Evolutionary conservation across 441 rosid genomes (phyloP), one percentile per base, ranked within the genome.

Genomic region (Pelargonium cotyledonis): DNA sequence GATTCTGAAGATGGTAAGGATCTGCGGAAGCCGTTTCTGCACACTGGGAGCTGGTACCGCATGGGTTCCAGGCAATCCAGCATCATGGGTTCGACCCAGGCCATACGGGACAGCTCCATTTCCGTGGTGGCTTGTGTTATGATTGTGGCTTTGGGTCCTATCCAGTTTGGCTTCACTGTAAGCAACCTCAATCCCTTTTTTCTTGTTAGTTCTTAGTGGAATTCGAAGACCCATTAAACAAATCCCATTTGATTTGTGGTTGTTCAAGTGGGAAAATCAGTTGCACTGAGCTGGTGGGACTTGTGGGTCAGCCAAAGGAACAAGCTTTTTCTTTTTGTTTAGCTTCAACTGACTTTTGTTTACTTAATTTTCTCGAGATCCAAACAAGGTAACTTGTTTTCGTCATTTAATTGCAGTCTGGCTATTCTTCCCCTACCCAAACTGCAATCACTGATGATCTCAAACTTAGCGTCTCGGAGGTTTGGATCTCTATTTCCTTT

Each of bases 101-200:
- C 79, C 69, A 80, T 85, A 7, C 80, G 83, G 0, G 95, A 90
- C 58, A 72, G 84, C 72, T 92, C 98, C 51, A 72, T 89, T 26
- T 89, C 95, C 26, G 95, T 90, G 44, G 64, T 92, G 31, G 92
- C 91, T 46, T 90, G 95, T 40, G 95, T 90, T 58, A 23, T 87
- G 77, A 89, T 88, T 71, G 96, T 92, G 41, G 96, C 96, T 72
- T 76, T 92, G 68, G 98, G 98, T 76, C 96, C 98, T 19, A 80
- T 90, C 67, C 98, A 92, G 85, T 92, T 88, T 66, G 98, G 98
- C 57, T 90, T 88, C 87, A 86, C 96, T 12, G 98, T 90, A 74
- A 73, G 83, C 38, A 31, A 31, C 38, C 38, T 31, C 38, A 31
- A 31, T 31, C 38, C 38, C 38, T 31, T 31, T 31, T 31, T 31